phyloP scores from a whole-genome alignment of 2,329 filamentous ascomycete genomes.

The Chaetomium sp. region DNA sequence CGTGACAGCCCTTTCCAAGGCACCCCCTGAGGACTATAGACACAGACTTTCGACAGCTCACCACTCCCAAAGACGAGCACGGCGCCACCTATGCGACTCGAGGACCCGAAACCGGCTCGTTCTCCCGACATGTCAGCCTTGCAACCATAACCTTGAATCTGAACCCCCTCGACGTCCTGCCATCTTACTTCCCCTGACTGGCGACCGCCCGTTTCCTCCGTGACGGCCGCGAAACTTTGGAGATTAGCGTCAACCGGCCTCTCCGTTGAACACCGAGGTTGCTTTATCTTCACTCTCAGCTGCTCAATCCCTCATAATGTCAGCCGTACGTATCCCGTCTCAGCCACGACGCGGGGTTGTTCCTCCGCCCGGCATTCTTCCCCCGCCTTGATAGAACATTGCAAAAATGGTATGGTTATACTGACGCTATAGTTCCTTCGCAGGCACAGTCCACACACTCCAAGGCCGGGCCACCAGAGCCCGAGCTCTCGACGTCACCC shows the following conservation, averaged over 20 bases:
- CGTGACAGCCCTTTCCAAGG: conserved; percentile 2
- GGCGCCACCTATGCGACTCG: conserved; percentile 29
- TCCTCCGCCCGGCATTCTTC: conserved; percentile 1
- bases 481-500: conserved; percentile 8
- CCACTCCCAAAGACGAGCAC: conserved; percentile 6
- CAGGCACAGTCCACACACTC: conserved; percentile 11
- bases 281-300: conserved; percentile 5
- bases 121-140: conserved; percentile 31
- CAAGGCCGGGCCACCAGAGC: conserved; percentile 11
- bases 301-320: conserved; percentile 39
- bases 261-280: not conserved
- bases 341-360: not conserved
- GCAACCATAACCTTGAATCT: conserved; percentile 23
- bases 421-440: not conserved
- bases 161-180: conserved; percentile 1
- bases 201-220: conserved; percentile 12
- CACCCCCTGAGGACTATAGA: not conserved
- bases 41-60: not conserved
- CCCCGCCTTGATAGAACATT: not conserved
- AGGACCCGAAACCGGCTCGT: conserved; percentile 20
- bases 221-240: conserved; percentile 5
- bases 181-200: conserved; percentile 4
- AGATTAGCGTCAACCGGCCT: not conserved
- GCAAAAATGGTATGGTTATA: not conserved
- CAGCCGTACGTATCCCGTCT: conserved; percentile 39